Evolutionary conservation across 1,284 basidiomycete species (phyloP).

Genomic region (Ceratobasidium sp.): DNA sequence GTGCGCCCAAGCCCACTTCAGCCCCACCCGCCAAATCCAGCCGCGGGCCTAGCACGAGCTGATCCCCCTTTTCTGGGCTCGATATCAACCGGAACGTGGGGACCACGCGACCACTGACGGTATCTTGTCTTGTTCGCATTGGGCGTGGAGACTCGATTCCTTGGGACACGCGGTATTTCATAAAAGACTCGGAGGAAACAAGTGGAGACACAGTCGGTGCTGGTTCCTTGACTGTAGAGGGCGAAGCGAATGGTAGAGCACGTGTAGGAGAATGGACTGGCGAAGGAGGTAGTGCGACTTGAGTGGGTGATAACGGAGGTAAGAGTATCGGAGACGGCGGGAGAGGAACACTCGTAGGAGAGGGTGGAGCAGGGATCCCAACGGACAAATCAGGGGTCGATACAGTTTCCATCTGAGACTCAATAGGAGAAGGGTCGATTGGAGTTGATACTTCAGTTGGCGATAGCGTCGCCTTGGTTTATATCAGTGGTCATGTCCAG

Average conservation of each 20-base stretch:
- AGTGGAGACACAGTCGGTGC: slow-evolving; percentile 14
- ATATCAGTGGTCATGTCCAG: slow-evolving; percentile 2
- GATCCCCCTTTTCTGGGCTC: slow-evolving; percentile 28
- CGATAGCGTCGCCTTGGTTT: not conserved
- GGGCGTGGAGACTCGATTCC: slow-evolving; percentile 39
- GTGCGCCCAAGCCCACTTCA: slow-evolving; percentile 8
- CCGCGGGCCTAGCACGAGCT: not conserved
- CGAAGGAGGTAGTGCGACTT: slow-evolving; percentile 26
- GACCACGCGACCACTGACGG: slow-evolving; percentile 15
- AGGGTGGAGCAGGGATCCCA: not conserved
- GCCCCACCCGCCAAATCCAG: not conserved
- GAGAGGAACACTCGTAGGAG: not conserved
- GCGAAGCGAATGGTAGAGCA: not conserved
- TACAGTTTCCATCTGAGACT: not conserved
- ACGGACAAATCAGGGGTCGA: not conserved
- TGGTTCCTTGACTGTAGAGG: not conserved
- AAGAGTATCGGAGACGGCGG: not conserved
- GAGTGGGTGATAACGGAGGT: not conserved
- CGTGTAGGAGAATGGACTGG: not conserved
- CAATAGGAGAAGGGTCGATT: not conserved
- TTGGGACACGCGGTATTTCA: slow-evolving; percentile 31
- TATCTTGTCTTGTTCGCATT: slow-evolving; percentile 36
- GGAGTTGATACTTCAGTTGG: not conserved
- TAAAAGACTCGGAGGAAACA: slow-evolving; percentile 36
- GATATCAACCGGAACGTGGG: slow-evolving; percentile 32